Percentiles rank a stretch among this genome's conserved stretches.
Conservation (phyloP, 108 stramenopile genomes). For the Cyclostephanos tholiformis region DNA sequence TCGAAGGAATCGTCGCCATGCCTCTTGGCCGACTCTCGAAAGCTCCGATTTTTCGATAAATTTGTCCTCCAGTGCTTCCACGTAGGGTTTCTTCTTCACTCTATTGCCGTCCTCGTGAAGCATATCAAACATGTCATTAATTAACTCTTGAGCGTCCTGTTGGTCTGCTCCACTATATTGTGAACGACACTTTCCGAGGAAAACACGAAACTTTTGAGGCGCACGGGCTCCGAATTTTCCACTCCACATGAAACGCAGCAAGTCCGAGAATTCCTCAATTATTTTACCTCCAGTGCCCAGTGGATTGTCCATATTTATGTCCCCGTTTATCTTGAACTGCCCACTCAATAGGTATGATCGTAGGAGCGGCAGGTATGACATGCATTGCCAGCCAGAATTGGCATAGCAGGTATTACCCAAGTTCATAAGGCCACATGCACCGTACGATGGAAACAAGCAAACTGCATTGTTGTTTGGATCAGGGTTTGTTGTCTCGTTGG, state of each 20-base stretch:
- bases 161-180: slow-evolving; percentile 95
- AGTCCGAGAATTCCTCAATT: slow-evolving; percentile 89
- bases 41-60: slow-evolving; percentile 68
- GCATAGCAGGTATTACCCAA: slow-evolving; percentile 97
- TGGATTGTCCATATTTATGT: slow-evolving; percentile 94
- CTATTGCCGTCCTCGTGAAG: slow-evolving; percentile 95
- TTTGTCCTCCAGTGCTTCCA: slow-evolving; percentile 86
- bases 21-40: slow-evolving; percentile 76
- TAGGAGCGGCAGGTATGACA: slow-evolving; percentile 87
- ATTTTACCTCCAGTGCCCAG: slow-evolving; percentile 93
- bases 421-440: slow-evolving; percentile 84
- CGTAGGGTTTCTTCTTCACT: slow-evolving; percentile 90
- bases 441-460: slow-evolving; percentile 82
- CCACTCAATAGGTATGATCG: slow-evolving; percentile 85
- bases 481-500: slow-evolving; percentile 14
- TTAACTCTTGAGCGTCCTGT: slow-evolving; percentile 94
- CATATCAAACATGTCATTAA: slow-evolving; percentile 91
- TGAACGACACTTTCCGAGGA: slow-evolving; percentile 71
- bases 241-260: slow-evolving; percentile 87
- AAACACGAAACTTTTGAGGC: slow-evolving; percentile 75
- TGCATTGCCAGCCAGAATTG: slow-evolving; percentile 93
- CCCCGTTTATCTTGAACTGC: slow-evolving; percentile 75
- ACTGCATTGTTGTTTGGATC: slow-evolving; percentile 50
- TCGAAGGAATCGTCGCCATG: slow-evolving; percentile 81
- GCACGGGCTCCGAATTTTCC: slow-evolving; percentile 71